Evolutionary conservation across 345 rosid species (phyloP), one percentile per base, ranked within the genome.

Genomic region (Microthlaspi erraticum): DNA sequence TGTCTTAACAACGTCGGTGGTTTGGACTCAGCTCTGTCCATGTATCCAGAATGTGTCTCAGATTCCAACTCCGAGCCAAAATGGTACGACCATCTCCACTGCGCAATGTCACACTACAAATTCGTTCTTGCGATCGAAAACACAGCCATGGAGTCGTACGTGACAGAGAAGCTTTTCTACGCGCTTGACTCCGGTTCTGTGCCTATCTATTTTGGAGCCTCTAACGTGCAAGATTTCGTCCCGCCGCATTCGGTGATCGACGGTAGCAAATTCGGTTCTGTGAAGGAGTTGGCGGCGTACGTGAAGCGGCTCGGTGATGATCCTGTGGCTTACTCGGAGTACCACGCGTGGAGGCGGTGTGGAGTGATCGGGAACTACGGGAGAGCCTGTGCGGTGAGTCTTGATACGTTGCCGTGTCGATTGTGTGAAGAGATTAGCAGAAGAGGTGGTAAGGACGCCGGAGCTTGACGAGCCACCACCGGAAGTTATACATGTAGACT

Each of bases 81-180:
- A 83, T 93, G 98, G 97, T 91, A 94, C 81, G 96, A 88, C 67
- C 97, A 93, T 60, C 78, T 91, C 48, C 97, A 93, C 53, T 93
- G 98, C 58, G 88, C 94, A 54, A 91, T 91, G 98, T 93, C 98
- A 76, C 89, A 91, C 71, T 91, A 93, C 84, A 91, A 93, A 72
- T 91, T 93, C 61, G 92, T 85, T 13, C 96, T 93, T 4, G 97
- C 98, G 2, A 89, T 93, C 1, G 98, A 93, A 55, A 93, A 93
- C 82, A 93, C 96, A 5, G 74, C 73, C 74, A 78, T 88, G 1
- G 96, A 91, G 57, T 91, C 96, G 68, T 93, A 93, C 3, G 92
- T 91, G 75, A 93, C 97, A 0, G 98, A 93, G 82, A 93, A 93
- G 83, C 92, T 91, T 33, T 93, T 86, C 78, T 91, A 93, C 19